Conservation (phyloP, 768 basidiomycete genomes). For the Mycena amicta region DNA sequence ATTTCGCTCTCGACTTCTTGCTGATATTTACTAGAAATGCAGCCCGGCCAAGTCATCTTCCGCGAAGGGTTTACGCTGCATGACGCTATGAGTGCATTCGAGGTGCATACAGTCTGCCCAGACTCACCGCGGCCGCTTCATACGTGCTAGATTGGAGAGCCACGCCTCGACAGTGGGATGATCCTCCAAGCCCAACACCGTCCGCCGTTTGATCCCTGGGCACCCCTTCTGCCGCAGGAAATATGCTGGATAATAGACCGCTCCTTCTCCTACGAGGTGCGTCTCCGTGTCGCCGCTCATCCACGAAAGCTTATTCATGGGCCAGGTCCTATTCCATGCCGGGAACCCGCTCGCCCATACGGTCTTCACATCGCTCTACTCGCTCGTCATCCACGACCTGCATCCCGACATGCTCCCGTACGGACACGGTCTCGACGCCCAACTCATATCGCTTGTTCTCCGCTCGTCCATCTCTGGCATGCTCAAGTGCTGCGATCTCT, state of each 20-base stretch:
- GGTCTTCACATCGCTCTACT: constrained; percentile 76
- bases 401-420: constrained; percentile 53
- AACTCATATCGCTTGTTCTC: constrained; percentile 70
- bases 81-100: constrained; percentile 94
- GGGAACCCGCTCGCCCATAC: constrained; percentile 88
- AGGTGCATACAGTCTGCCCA: constrained; percentile 49
- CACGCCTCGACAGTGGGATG: constrained; percentile 85
- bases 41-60: constrained; percentile 61
- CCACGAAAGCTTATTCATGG: constrained; percentile 18
- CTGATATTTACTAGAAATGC: constrained; percentile 51
- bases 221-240: constrained; percentile 72
- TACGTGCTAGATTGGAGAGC: constrained; percentile 78
- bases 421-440: constrained; percentile 40
- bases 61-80: constrained; percentile 72
- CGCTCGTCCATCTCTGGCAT: constrained; percentile 67
- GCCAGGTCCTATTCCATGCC: constrained; percentile 84
- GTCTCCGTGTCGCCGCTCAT: constrained; percentile 18
- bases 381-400: constrained; percentile 64
- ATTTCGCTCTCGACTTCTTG: constrained; percentile 9
- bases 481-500: constrained; percentile 79
- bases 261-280: constrained; percentile 77
- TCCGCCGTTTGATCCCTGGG: constrained; percentile 63
- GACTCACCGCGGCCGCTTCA: constrained; percentile 5
- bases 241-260: constrained; percentile 88
- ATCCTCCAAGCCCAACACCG: constrained; percentile 42